A percentile compares a stretch with the other conserved stretches of the same genome.
phyloP scores from a whole-genome alignment of 1,284 basidiomycete species.

The Omphalotus olearius region DNA sequence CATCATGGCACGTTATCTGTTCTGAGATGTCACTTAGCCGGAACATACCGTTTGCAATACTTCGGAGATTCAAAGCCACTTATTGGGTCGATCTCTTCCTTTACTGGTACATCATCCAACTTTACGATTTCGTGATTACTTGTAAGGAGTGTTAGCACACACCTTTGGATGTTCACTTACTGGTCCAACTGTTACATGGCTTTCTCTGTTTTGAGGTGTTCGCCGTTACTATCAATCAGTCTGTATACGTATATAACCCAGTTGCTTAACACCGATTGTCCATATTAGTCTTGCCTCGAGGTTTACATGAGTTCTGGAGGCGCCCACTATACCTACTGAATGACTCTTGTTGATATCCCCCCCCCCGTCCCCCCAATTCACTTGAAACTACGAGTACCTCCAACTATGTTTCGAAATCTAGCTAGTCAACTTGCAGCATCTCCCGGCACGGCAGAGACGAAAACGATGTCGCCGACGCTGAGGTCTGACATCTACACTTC shows the following conservation, averaged over 20 bases:
- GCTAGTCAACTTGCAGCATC: constrained; percentile 31
- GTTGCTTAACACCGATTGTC: no score
- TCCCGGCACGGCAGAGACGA: constrained; percentile 31
- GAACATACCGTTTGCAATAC: constrained; percentile 69
- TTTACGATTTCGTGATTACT: constrained; percentile 47
- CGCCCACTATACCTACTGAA: not conserved
- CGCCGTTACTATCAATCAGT: no score
- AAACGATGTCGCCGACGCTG: constrained; percentile 40
- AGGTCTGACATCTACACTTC: constrained; percentile 42
- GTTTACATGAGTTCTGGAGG: constrained; percentile 26
- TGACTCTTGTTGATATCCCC: not conserved
- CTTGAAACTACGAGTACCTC: not conserved
- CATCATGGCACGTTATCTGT: not conserved
- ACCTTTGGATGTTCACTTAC: no score
- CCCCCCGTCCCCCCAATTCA: not conserved
- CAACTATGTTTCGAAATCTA: constrained; percentile 41
- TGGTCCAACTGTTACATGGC: no score
- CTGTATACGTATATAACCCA: no score
- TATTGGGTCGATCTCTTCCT: constrained; percentile 55
- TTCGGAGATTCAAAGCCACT: constrained; percentile 72
- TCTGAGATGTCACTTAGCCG: constrained; percentile 34
- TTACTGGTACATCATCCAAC: constrained; percentile 56
- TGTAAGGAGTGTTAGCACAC: not conserved
- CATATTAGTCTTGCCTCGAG: constrained; percentile 25
- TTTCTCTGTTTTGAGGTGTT: no score